Evolutionary conservation across 2,329 filamentous ascomycete species (phyloP), one percentile per base, ranked within the genome.

Genomic region (Myriangium duriaei): DNA sequence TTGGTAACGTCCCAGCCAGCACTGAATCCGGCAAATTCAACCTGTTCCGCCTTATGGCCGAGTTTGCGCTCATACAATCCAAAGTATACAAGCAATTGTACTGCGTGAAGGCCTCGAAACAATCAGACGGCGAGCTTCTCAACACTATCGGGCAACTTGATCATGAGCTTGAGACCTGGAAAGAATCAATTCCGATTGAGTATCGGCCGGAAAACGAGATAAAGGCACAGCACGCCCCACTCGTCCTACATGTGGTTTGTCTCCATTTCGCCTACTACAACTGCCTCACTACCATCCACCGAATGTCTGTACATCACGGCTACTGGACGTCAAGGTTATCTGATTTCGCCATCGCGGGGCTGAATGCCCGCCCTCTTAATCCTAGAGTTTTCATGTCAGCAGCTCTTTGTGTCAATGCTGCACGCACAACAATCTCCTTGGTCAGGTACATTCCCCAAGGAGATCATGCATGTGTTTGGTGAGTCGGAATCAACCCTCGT

Each of bases 201-300:
- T 96, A 95, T 63, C 76, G 91, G n/a, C 91, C 91, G 0, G 91
- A 96, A 58, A 79, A 95, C 55, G 87, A 95, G 59, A 96, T 98
- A 59, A 87, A 86, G 58, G 84, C 85, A 1, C 81, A 81, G 0
- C 85, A 95, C 57, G 92, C 86, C 1, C 87, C 88, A 1, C 69
- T 96, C n/a, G 87, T 96, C 13, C 67, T 98, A 13, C 88, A 96
- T 47, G 76, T 98, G 37, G 87, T 94, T 43, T 84, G 94, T 56
- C 65, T 98, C 41, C 91, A 98, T 58, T 92, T 98, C 52, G 80
- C 85, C 1, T 98, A 98, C 60, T 96, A 96, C 65, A 98, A 98
- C 57, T 95, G 87, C 51, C 64, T 98, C 36, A 95, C 88, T 1
- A 98, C 91, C 0, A 95, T 98, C 46, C 91, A 98, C 57, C 83